Evolutionary conservation across 345 rosid genomes (phyloP).

Genomic region (Trapa bicornis): DNA sequence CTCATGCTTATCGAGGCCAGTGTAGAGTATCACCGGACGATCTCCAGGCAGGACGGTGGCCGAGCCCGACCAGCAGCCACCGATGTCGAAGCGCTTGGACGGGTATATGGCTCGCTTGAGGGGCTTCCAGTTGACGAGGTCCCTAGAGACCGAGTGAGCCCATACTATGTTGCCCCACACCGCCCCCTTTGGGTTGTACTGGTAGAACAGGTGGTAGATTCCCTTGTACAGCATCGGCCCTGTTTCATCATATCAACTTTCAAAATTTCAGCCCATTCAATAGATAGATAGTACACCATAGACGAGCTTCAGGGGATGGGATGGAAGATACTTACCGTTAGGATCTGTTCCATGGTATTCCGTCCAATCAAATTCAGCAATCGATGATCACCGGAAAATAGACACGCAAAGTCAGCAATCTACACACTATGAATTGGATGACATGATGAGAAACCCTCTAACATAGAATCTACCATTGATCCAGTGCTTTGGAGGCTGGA

Average conservation of each 20-base stretch:
- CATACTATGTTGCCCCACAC: slow-evolving; percentile 97
- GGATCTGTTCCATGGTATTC: slow-evolving; percentile 18
- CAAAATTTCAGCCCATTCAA: too few species aligned
- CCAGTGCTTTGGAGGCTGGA: slow-evolving; percentile 82
- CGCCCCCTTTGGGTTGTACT: slow-evolving; percentile 74
- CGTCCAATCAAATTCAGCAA: not conserved
- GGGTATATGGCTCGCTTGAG: slow-evolving; percentile 22
- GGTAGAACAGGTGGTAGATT: slow-evolving; percentile 73
- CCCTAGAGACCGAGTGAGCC: slow-evolving; percentile 90
- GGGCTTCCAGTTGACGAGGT: slow-evolving; percentile 64
- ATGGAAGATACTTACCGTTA: slow-evolving; percentile 18
- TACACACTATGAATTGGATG: too few species aligned
- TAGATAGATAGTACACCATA: too few species aligned
- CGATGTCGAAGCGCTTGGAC: too few species aligned
- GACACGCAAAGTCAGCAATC: too few species aligned
- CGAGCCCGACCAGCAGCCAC: slow-evolving; percentile 92
- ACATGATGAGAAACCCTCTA: not conserved
- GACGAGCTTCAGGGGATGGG: too few species aligned
- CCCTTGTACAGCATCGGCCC: slow-evolving; percentile 79
- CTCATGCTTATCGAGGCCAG: not conserved
- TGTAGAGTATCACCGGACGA: too few species aligned
- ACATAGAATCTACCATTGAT: slow-evolving; percentile 45
- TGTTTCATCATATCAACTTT: slow-evolving; percentile 7
- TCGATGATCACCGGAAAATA: too few species aligned
- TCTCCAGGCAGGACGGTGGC: slow-evolving; percentile 28